phyloP scores from a whole-genome alignment of 805 yeast genomes.

The Jamesozyma lodderae region DNA sequence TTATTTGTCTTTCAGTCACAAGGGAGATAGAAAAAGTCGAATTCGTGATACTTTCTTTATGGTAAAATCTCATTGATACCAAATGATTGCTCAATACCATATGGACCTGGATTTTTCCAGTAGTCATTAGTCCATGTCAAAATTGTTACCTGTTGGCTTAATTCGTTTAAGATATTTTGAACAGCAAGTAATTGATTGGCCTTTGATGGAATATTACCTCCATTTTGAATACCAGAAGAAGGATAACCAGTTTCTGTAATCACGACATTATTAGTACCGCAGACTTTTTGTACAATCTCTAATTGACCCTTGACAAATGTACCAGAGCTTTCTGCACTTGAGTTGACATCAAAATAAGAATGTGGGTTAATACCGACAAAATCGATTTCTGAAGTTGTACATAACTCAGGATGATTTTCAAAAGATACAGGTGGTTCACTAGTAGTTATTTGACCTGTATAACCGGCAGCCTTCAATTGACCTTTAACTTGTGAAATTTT shows the following conservation, averaged over 20 bases:
- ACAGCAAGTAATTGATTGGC: slow-evolving; percentile 70
- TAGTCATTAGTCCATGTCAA: slow-evolving; percentile 73
- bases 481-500: slow-evolving; percentile 60
- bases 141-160: slow-evolving; percentile 56
- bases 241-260: slow-evolving; percentile 92
- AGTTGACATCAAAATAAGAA: slow-evolving; percentile 63
- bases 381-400: slow-evolving; percentile 63
- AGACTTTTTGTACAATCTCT: slow-evolving; percentile 41
- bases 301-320: slow-evolving; percentile 58
- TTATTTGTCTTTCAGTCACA: neutral
- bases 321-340: slow-evolving; percentile 64
- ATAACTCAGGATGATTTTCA: slow-evolving; percentile 53
- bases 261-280: slow-evolving; percentile 45
- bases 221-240: slow-evolving; percentile 59
- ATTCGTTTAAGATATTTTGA: slow-evolving; percentile 45
- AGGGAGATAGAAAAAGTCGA: neutral
- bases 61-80: slow-evolving; percentile 44
- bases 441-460: slow-evolving; percentile 66
- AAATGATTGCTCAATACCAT: slow-evolving; percentile 80
- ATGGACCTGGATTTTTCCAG: slow-evolving; percentile 82
- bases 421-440: slow-evolving; percentile 84
- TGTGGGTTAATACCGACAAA: slow-evolving; percentile 82
- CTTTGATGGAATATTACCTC: slow-evolving; percentile 59
- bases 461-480: slow-evolving; percentile 58
- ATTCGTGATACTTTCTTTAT: neutral